phyloP scores from a whole-genome alignment of 1,284 basidiomycete genomes.

The Trichosporon sp. region DNA sequence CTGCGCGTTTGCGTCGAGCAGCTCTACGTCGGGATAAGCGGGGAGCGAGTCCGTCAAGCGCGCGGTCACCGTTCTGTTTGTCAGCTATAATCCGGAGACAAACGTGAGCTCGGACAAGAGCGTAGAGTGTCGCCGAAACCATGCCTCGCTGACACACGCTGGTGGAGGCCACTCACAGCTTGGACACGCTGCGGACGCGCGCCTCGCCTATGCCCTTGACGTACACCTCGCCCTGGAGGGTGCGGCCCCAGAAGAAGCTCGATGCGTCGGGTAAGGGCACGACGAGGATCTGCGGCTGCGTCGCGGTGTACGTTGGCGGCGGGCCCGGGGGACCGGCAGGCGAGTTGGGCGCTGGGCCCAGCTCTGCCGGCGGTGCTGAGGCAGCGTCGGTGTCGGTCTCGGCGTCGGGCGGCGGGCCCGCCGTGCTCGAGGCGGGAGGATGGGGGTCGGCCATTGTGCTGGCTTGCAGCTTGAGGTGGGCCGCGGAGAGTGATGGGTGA shows the following conservation, averaged over 20 bases:
- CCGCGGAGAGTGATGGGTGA: neutral
- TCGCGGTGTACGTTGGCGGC: conserved; percentile 46
- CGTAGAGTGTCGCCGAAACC: neutral
- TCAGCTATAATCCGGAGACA: conserved; percentile 10
- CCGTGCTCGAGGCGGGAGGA: neutral
- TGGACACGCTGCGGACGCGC: conserved; percentile 37
- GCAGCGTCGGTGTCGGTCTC: too few relatives aligned
- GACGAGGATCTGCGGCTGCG: conserved; percentile 53
- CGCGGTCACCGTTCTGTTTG: conserved; percentile 39
- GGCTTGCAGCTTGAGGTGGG: neutral
- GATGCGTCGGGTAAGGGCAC: conserved; percentile 50
- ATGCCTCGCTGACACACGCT: neutral
- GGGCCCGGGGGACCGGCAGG: conserved; percentile 27
- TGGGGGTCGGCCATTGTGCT: neutral
- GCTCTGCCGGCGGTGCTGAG: neutral
- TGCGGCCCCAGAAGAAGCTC: conserved; percentile 52
- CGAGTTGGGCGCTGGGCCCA: conserved; percentile 10
- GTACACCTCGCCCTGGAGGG: conserved; percentile 53
- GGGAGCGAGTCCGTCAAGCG: conserved; percentile 40
- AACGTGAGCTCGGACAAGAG: too few relatives aligned
- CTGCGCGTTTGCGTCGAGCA: conserved; percentile 38
- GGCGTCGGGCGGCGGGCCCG: neutral
- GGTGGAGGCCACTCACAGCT: conserved; percentile 38
- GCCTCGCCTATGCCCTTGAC: conserved; percentile 52
- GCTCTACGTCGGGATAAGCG: conserved; percentile 33